These are phyloP conservation scores for Seiridium unicorne DNA, from an alignment of 2,329 filamentous ascomycete genomes.

Conservation along the genomic window DNA sequence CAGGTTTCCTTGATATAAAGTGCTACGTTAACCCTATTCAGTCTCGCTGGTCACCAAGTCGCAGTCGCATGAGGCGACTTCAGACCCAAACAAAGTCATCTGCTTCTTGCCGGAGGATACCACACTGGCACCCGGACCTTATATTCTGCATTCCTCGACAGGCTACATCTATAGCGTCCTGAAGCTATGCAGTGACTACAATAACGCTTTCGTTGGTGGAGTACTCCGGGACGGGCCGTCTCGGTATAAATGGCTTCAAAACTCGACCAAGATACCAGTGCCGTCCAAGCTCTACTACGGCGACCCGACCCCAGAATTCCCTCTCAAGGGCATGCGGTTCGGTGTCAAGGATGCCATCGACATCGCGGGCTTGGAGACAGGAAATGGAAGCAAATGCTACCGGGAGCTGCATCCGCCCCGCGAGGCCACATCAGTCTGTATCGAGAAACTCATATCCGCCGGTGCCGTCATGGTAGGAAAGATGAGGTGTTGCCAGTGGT, in stretches of 20 bases:
- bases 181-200: conserved; percentile 12
- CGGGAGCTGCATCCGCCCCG: conserved; percentile 10
- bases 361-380: conserved; percentile 14
- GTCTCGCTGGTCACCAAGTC: too few relatives aligned
- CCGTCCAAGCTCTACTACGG: conserved; percentile 13
- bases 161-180: conserved; percentile 9
- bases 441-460: conserved; percentile 12
- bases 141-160: conserved; percentile 9
- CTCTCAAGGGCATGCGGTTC: conserved; percentile 14
- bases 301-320: not conserved
- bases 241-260: conserved; percentile 12
- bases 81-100: not conserved
- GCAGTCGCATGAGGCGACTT: not conserved
- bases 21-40: too few relatives aligned
- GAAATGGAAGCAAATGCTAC: conserved; percentile 14
- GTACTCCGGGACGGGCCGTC: not conserved
- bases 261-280: conserved; percentile 13
- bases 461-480: conserved; percentile 21
- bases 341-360: conserved; percentile 19
- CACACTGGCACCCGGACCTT: conserved; percentile 8
- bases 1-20: too few relatives aligned
- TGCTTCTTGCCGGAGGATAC: not conserved
- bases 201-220: conserved; percentile 14
- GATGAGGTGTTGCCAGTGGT: conserved; percentile 15
- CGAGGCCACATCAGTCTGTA: conserved; percentile 6